A percentile compares a stretch with the other conserved stretches of the same genome.
Conservation (phyloP, 495 filamentous ascomycete species). For the Xylaria telfairii region DNA sequence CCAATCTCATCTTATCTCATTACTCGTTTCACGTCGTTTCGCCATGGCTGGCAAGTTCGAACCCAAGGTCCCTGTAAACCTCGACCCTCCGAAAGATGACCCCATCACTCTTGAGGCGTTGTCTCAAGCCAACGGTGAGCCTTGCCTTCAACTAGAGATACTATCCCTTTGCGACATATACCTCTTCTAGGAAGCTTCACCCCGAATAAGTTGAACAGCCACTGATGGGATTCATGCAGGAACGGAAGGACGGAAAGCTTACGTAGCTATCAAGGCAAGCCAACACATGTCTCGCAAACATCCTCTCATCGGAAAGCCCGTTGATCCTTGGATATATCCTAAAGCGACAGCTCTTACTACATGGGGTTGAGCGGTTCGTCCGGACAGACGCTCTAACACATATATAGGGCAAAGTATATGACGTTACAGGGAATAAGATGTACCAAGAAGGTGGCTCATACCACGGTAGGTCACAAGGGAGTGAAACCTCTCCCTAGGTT, state of each 20-base stretch:
- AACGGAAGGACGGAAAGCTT: conserved; percentile 69
- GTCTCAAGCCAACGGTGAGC: conserved; percentile 79
- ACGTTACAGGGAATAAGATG: conserved; percentile 83
- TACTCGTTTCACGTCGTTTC: conserved; percentile 11
- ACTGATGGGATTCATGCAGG: conserved; percentile 57
- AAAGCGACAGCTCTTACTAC: background rate
- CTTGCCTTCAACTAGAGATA: background rate
- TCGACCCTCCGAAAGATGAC: conserved; percentile 88
- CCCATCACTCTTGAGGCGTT: conserved; percentile 77
- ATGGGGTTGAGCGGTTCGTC: conserved; percentile 24
- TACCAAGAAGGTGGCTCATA: conserved; percentile 88
- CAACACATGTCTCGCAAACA: background rate
- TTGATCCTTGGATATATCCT: background rate
- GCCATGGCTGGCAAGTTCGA: conserved; percentile 74
- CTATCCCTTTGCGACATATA: background rate
- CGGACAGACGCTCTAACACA: conserved; percentile 20
- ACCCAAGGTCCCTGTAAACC: conserved; percentile 80
- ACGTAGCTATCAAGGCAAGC: conserved; percentile 87
- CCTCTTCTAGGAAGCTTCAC: background rate
- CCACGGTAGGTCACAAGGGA: conserved; percentile 64
- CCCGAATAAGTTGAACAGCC: background rate
- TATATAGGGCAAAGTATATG: conserved; percentile 81
- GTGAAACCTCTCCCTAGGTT: background rate
- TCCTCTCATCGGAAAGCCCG: background rate
- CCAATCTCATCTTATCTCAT: background rate